phyloP scores from a whole-genome alignment of 345 rosid genomes.

The Aurinia saxatilis region DNA sequence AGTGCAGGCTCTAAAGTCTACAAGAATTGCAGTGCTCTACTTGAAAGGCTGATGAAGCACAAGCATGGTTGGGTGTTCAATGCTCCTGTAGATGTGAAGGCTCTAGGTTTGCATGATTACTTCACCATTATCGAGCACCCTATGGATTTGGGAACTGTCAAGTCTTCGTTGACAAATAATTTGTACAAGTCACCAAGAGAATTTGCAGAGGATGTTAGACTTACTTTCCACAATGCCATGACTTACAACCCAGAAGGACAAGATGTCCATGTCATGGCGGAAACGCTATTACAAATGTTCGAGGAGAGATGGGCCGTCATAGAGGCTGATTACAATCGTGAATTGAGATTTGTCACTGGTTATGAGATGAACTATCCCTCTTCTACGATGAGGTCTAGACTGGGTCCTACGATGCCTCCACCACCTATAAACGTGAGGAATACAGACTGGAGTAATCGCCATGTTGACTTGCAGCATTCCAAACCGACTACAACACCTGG shows the following conservation, averaged over 20 bases:
- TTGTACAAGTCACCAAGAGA: constrained; percentile 86
- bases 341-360: constrained; percentile 44
- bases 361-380: constrained; percentile 55
- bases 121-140: constrained; percentile 72
- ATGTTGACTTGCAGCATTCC: constrained; percentile 38
- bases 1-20: constrained; percentile 48
- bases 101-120: constrained; percentile 83
- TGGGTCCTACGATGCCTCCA: constrained; percentile 46
- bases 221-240: constrained; percentile 93
- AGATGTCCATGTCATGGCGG: constrained; percentile 96
- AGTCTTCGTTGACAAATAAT: constrained; percentile 59
- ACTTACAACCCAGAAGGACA: constrained; percentile 93
- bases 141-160: constrained; percentile 95
- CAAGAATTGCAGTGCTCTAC: constrained; percentile 68
- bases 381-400: constrained; percentile 50
- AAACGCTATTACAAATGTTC: constrained; percentile 53
- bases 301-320: constrained; percentile 84
- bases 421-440: constrained; percentile 75
- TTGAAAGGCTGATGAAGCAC: constrained; percentile 91
- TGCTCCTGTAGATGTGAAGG: constrained; percentile 78
- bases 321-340: constrained; percentile 73
- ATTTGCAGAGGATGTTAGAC: constrained; percentile 98
- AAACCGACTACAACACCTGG: constrained; percentile 45
- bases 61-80: constrained; percentile 97
- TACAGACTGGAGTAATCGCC: constrained; percentile 57